Conservation (phyloP, 495 filamentous ascomycete genomes). For the Podospora pseudoanserina region DNA sequence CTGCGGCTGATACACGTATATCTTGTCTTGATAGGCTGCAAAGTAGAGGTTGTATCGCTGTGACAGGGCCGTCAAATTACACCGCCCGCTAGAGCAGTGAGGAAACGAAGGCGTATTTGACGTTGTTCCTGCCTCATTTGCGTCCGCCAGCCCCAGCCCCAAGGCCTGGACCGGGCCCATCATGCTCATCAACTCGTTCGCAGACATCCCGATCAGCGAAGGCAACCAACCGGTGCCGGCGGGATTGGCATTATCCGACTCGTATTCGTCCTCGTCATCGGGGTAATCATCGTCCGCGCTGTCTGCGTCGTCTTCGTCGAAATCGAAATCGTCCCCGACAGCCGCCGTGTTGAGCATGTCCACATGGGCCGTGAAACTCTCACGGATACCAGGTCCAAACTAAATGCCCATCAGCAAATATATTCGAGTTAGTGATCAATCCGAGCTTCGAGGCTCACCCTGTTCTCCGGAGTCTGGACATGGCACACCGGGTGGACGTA, state of each 20-base stretch:
- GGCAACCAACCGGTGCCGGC: too few relatives aligned
- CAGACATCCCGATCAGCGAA: too few relatives aligned
- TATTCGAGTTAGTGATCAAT: neutral
- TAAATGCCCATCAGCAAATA: conserved; percentile 4
- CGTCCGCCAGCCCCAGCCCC: too few relatives aligned
- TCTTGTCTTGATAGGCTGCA: conserved; percentile 64
- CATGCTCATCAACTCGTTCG: too few relatives aligned
- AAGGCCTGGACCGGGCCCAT: too few relatives aligned
- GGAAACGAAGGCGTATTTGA: conserved; percentile 24
- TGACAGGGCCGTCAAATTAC: conserved; percentile 50
- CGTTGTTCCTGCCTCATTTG: neutral
- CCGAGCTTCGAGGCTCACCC: conserved; percentile 21
- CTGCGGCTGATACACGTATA: conserved; percentile 70
- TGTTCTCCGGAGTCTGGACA: conserved; percentile 30
- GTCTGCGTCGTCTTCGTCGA: conserved; percentile 23
- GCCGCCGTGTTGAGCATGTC: neutral
- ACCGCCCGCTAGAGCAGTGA: conserved; percentile 34
- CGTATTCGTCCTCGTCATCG: conserved; percentile 21
- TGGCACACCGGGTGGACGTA: conserved; percentile 24
- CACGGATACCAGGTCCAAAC: conserved; percentile 27
- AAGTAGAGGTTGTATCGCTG: conserved; percentile 64
- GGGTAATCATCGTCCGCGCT: conserved; percentile 13
- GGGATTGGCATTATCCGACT: conserved; percentile 6
- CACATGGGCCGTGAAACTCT: conserved; percentile 4
- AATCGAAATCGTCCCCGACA: conserved; percentile 18